These are phyloP conservation scores for Coniferiporia weirii DNA, from an alignment of 1,284 basidiomycete genomes.

Conservation along the genomic window DNA sequence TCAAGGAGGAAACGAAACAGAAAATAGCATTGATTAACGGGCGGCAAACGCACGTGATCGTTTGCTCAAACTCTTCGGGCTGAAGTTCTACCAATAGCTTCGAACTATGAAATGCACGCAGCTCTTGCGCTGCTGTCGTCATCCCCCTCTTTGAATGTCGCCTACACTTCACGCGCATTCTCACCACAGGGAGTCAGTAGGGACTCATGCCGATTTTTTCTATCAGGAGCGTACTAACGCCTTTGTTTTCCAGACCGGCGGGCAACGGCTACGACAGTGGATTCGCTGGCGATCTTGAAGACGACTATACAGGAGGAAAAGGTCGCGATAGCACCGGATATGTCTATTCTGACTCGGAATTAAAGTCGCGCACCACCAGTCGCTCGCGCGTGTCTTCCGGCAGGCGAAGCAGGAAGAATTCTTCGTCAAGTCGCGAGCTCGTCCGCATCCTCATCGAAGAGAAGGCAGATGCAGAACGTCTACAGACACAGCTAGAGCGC, in stretches of 20 bases:
- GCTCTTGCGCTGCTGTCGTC: not conserved
- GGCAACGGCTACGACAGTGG: constrained; percentile 6
- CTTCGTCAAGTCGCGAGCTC: constrained; percentile 11
- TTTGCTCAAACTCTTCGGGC: not conserved
- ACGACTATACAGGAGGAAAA: not conserved
- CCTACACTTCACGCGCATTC: not conserved
- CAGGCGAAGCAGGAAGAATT: constrained; percentile 14
- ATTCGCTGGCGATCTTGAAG: not conserved
- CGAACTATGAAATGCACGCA: constrained; percentile 4
- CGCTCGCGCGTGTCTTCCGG: constrained; percentile 7
- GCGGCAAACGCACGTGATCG: not conserved
- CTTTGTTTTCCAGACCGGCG: not conserved
- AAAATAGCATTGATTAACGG: too few relatives aligned
- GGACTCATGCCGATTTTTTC: not conserved
- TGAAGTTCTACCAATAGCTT: not conserved
- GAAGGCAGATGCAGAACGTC: constrained; percentile 6
- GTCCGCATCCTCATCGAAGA: constrained; percentile 15
- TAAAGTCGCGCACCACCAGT: not conserved
- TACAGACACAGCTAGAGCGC: constrained; percentile 32
- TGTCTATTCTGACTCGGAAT: not conserved
- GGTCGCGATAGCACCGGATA: not conserved
- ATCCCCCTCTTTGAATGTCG: not conserved
- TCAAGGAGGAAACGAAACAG: too few relatives aligned
- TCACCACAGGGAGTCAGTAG: constrained; percentile 5
- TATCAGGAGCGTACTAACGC: not conserved